Conservation (phyloP, 495 filamentous ascomycete species). For the Hypoxylon lienhwacheense region DNA sequence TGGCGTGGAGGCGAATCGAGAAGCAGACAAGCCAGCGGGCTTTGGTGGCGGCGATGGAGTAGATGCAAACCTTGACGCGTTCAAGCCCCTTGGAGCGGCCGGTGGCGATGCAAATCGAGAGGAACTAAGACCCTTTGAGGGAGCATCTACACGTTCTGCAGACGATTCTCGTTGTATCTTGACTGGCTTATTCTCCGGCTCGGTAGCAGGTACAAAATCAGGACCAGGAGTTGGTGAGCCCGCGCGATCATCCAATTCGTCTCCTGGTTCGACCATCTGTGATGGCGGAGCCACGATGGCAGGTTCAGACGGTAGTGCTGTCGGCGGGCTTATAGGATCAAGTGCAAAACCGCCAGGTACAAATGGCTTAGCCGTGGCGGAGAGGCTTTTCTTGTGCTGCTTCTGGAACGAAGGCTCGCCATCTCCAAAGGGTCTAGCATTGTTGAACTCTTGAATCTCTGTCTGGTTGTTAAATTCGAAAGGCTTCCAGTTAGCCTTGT, state of each 20-base stretch:
- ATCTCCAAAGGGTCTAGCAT: constrained; percentile 45
- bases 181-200: constrained; percentile 29
- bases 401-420: constrained; percentile 41
- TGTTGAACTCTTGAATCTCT: constrained; percentile 47
- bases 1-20: constrained; percentile 36
- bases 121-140: constrained; percentile 22
- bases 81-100: constrained; percentile 40
- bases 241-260: constrained; percentile 49
- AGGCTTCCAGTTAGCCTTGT: constrained; percentile 44
- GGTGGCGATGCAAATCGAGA: constrained; percentile 40
- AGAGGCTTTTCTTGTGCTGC: constrained; percentile 62
- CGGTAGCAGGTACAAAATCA: constrained; percentile 25
- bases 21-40: constrained; percentile 28
- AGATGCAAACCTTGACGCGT: constrained; percentile 47
- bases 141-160: constrained; percentile 15
- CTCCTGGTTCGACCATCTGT: constrained; percentile 45
- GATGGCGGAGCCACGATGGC: constrained; percentile 25
- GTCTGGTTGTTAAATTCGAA: constrained; percentile 47
- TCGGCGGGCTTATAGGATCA: constrained; percentile 21
- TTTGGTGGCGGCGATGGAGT: constrained; percentile 43
- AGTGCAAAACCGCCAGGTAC: constrained; percentile 58
- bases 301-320: constrained; percentile 26
- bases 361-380: constrained; percentile 69
- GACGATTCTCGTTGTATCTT: constrained; percentile 24
- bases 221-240: constrained; percentile 42